Evolutionary conservation across 306 rosid species (phyloP).

Genomic region (Rosa chinensis): DNA sequence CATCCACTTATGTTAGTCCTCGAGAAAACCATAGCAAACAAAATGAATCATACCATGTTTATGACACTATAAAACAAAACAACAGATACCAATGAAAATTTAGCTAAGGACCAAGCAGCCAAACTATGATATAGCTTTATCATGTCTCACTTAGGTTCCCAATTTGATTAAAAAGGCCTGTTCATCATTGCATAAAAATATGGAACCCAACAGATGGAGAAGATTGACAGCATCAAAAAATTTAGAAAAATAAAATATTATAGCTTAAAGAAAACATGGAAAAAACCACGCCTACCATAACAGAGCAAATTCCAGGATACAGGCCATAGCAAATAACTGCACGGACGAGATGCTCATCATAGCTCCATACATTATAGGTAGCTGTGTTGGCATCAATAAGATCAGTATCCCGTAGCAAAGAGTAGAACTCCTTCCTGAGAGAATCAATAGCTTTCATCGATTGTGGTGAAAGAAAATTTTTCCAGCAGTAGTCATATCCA

Average conservation of each 20-base stretch:
- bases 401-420: slow-evolving; percentile 72
- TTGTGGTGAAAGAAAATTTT: slow-evolving; percentile 76
- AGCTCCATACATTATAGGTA: slow-evolving; percentile 60
- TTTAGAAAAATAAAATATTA: background rate
- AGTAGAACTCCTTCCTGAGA: slow-evolving; percentile 71
- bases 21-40: slow-evolving; percentile 1
- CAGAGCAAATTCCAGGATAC: slow-evolving; percentile 91
- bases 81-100: background rate
- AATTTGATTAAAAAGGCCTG: background rate
- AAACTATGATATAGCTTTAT: background rate
- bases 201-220: background rate
- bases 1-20: slow-evolving; percentile 26
- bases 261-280: background rate
- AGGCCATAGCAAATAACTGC: slow-evolving; percentile 88
- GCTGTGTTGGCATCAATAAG: slow-evolving; percentile 63
- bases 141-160: background rate
- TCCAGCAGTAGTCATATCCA: slow-evolving; percentile 96
- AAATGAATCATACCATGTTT: slow-evolving; percentile 6
- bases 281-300: slow-evolving; percentile 55
- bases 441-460: slow-evolving; percentile 97
- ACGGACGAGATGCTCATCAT: slow-evolving; percentile 66
- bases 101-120: background rate
- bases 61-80: background rate
- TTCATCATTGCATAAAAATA: slow-evolving; percentile 5
- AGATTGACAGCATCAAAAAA: slow-evolving; percentile 3